Evolutionary conservation across 2,329 filamentous ascomycete species (phyloP), one percentile per base, ranked within the genome.

Genomic region (Paramyrothecium roridum): DNA sequence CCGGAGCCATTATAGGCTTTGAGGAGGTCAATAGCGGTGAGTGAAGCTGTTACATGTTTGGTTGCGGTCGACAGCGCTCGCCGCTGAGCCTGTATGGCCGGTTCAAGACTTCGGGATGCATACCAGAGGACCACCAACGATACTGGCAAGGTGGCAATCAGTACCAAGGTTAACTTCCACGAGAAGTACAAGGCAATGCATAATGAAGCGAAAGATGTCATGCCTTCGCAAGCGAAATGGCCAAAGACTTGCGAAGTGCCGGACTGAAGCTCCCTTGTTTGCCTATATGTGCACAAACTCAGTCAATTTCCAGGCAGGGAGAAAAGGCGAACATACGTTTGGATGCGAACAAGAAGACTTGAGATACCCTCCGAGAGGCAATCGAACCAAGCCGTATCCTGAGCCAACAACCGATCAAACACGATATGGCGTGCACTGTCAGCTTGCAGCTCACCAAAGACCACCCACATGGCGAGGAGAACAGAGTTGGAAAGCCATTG

Each of bases 331-430:
- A 55, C 86, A 72, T 75, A 93, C 89, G 86, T 86, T 70, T 96
- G 88, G 33, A 92, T 78, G 53, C 86, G 80, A 17, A 87, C 82
- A 19, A 96, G 75, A 46, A 95, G 78, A 19, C 90, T 87, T 1
- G 84, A 82, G 19, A 90, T 80, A 0, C 93, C 93, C 54, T 90
- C 85, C 40, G 83, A 77, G 52, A 87, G 81, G 19, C 79, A 76
- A 67, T 97, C 92, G 65, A 90, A 96, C 92, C 93, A 98, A 48
- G 80, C 79, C 67, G 95, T 83, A 13, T 93, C 84, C 65, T 87
- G 91, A 7, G 76, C 72, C n/a, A 96, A 68, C 37, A 98, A 74
- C 2, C 81, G 81, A 2, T 74, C 63, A 65, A 96, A 96, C 3
- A 95, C 72, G 6, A 73, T 75, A 17, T 80, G 75, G 6, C 91